Base-by-base conservation (phyloP, 1,284 basidiomycete species). In the Pseudozyma sp. region DNA sequence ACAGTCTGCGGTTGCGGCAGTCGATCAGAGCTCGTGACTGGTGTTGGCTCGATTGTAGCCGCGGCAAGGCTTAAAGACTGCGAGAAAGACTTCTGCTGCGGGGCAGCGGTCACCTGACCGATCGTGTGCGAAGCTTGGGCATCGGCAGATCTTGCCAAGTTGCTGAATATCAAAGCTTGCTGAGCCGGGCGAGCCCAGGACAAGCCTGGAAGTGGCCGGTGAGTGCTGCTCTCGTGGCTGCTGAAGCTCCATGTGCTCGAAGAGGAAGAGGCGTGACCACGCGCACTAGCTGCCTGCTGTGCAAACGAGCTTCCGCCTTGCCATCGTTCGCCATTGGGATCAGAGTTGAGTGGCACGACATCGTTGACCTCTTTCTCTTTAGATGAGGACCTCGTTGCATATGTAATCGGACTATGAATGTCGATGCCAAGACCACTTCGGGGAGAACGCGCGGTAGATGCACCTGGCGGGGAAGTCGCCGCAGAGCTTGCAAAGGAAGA, bases 261-360 rank as follows among this genome's bases (percentile, higher is more conserved):
- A 3, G 67, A 45, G 12, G 52, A 19, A 14, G 12, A 19, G 3
- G 4, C n/a, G 9, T 39, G 21, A 31, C 31, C 11, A 21, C 12
- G 44, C 8, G 31, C 14, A 18, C 19, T 42, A 13, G 35, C 43
- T 3, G 50, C 36, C 7, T 25, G 35, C 4, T 43, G 50, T 13
- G 47, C 40, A 10, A 48, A 57, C 12, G 49, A 64, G 36, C 8
- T 34, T 43, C 59, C 44, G 9, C 52, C 48, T n/a, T 59, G 68
- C 78, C 76, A 79, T 34, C 73, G 35, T 42, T 79, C 78, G 21
- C 78, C 78, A 25, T 80, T 72, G 0, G 78, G 78, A 59, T 80
- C 78, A 43, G 76, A 78, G 31, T 80, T 80, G 52, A 68, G 65
- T n/a, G 62, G 64, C 9, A 36, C 48, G 18, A 53, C n/a, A 19